Conservation (phyloP, 352 stramenopile genomes). For the Phytophthora lateralis region DNA sequence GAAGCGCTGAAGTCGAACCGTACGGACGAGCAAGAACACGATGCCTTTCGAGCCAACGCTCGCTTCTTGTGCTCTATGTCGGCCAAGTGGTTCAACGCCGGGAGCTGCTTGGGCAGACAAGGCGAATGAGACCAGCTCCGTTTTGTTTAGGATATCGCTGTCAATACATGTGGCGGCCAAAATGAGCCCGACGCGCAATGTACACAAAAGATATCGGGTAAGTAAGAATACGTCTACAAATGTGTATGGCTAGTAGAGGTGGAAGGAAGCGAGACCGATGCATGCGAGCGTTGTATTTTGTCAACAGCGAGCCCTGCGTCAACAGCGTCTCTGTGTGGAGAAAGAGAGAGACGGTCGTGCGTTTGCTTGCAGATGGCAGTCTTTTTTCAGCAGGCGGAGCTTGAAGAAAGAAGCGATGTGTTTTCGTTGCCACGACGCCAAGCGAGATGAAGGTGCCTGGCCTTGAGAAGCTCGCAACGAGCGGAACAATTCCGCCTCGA, state of each 20-base stretch:
- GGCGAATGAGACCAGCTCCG: constrained; percentile 17
- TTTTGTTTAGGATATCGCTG: constrained; percentile 10
- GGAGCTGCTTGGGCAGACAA: constrained; percentile 14
- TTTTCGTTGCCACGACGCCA: constrained; percentile 7
- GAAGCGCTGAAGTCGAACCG: constrained; percentile 17
- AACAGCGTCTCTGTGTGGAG: constrained; percentile 2
- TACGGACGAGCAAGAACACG: constrained; percentile 14
- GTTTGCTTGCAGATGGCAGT: constrained; percentile 16
- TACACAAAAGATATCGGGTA: background rate
- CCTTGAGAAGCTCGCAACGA: background rate
- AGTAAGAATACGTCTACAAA: too few relatives aligned
- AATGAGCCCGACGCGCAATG: constrained; percentile 21
- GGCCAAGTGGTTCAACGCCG: constrained; percentile 1
- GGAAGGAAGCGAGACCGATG: background rate
- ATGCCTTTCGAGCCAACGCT: constrained; percentile 18
- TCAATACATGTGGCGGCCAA: constrained; percentile 17
- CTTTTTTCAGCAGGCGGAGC: constrained; percentile 27
- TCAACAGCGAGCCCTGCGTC: constrained; percentile 9
- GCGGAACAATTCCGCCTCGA: constrained; percentile 12
- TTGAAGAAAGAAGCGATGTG: constrained; percentile 22
- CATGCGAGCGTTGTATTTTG: constrained; percentile 16
- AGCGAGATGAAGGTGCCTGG: constrained; percentile 4
- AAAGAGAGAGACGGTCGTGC: constrained; percentile 24
- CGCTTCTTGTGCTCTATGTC: constrained; percentile 22
- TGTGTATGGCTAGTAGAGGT: too few relatives aligned